phyloP scores from a whole-genome alignment of 202 grass and related monocot species.

The Dendrocalamus latiflorus region DNA sequence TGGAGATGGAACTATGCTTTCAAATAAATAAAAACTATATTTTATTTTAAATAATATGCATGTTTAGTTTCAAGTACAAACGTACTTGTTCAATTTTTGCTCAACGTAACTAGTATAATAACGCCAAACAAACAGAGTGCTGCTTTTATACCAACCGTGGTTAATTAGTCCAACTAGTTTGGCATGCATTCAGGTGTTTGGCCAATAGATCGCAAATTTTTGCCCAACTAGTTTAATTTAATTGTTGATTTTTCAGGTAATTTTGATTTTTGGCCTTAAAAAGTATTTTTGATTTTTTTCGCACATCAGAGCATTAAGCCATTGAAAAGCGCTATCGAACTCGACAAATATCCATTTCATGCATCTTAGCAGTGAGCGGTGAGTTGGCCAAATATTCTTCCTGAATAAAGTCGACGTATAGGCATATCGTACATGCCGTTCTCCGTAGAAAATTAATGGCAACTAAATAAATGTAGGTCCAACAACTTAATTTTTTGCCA shows the following conservation, averaged over 20 bases:
- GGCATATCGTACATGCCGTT: slow-evolving; percentile 15
- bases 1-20: background rate
- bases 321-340: background rate
- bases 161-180: background rate
- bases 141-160: background rate
- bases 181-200: background rate
- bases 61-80: background rate
- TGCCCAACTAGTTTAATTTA: background rate
- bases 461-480: slow-evolving; percentile 6
- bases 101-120: background rate
- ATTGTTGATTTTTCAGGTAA: background rate
- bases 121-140: background rate
- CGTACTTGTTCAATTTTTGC: too few relatives aligned
- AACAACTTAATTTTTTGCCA: slow-evolving; percentile 14
- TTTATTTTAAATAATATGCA: background rate
- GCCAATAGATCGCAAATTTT: background rate
- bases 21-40: background rate
- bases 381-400: slow-evolving; percentile 1
- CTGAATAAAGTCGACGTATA: slow-evolving; percentile 5
- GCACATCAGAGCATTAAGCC: background rate
- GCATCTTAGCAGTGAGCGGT: background rate
- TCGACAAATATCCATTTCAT: background rate
- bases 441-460: background rate
- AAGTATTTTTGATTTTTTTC: too few relatives aligned
- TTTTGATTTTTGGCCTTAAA: background rate